phyloP scores from a whole-genome alignment of 1,139 yeast species.

The Candida freyschussii region DNA sequence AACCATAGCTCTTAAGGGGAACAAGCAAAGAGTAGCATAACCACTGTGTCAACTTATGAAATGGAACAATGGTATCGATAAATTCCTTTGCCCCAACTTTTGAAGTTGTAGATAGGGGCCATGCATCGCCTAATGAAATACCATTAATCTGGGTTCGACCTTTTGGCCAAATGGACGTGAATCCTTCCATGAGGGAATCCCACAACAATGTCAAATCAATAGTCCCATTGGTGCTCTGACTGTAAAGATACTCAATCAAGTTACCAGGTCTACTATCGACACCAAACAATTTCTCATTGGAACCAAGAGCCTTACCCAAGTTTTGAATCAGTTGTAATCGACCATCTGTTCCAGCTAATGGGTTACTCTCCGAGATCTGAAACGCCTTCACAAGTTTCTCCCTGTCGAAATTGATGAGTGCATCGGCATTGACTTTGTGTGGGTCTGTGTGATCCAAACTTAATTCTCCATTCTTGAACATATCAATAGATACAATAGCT shows the following conservation, averaged over 20 bases:
- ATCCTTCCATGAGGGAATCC: conserved; percentile 47
- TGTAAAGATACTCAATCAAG: conserved; percentile 41
- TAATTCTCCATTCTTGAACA: conserved; percentile 46
- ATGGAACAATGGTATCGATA: conserved; percentile 43
- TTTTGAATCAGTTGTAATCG: conserved; percentile 39
- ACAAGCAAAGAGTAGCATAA: conserved; percentile 50
- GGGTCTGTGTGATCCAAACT: conserved; percentile 33
- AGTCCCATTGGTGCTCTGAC: conserved; percentile 12
- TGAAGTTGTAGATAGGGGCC: conserved; percentile 39
- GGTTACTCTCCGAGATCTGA: conserved; percentile 41
- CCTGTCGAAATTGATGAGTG: conserved; percentile 31
- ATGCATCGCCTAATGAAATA: conserved; percentile 51
- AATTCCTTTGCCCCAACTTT: conserved; percentile 25
- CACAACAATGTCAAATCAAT: conserved; percentile 45
- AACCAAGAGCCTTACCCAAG: conserved; percentile 40
- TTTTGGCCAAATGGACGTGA: conserved; percentile 55
- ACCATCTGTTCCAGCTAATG: conserved; percentile 49
- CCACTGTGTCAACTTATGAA: conserved; percentile 63
- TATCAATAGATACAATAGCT: conserved; percentile 51
- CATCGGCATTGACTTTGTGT: conserved; percentile 40
- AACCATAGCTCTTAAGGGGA: conserved; percentile 42
- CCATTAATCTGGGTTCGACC: conserved; percentile 47
- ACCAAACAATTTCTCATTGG: conserved; percentile 39
- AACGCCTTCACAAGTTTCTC: conserved; percentile 33
- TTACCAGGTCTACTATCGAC: conserved; percentile 49